Evolutionary conservation across 306 rosid genomes (phyloP).

Genomic region (Pyrus betulifolia): DNA sequence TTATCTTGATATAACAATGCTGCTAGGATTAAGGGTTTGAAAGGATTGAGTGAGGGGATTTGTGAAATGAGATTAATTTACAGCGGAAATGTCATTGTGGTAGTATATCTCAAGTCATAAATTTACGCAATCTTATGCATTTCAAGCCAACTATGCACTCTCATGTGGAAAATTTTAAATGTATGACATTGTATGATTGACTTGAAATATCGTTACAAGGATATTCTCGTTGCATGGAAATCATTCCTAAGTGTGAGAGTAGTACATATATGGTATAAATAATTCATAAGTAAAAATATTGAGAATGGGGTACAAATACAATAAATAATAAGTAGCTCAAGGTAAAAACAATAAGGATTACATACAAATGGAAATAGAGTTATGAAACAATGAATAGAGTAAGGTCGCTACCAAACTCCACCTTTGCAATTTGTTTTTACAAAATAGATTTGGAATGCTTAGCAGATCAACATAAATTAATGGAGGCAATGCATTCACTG

Average conservation of each 20-base stretch:
- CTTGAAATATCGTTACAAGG: too few relatives aligned
- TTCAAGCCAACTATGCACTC: not conserved
- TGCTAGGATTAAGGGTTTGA: not conserved
- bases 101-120: too few relatives aligned
- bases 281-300: not conserved
- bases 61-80: too few relatives aligned
- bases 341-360: not conserved
- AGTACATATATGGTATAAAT: not conserved
- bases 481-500: not conserved
- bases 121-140: too few relatives aligned
- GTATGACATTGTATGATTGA: too few relatives aligned
- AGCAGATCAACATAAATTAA: not conserved
- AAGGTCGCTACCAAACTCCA: not conserved
- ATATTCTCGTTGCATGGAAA: too few relatives aligned
- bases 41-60: not conserved
- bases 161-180: too few relatives aligned
- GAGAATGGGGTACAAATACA: not conserved
- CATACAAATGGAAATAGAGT: not conserved
- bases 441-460: not conserved
- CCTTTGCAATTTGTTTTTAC: not conserved
- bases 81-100: too few relatives aligned
- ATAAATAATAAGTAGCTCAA: not conserved
- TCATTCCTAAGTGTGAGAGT: too few relatives aligned
- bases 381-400: not conserved
- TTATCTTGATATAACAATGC: not conserved